Percentiles rank a stretch among this genome's conserved stretches.
Evolutionary conservation across 2,329 filamentous ascomycete species (phyloP).

Genomic region (Fusarium pseudonygamai): DNA sequence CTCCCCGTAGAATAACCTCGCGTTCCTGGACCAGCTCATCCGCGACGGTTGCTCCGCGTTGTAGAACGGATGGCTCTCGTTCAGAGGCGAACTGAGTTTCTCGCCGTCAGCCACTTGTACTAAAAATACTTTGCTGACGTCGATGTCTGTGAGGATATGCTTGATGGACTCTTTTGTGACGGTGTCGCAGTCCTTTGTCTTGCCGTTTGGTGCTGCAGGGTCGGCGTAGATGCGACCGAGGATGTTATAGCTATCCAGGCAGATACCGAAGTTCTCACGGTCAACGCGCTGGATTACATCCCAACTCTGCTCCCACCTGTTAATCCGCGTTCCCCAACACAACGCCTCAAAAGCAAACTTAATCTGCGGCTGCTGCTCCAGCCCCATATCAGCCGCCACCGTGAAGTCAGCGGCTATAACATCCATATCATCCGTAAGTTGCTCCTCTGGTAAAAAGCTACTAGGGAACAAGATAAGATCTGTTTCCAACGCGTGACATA

Average conservation of each 20-base stretch:
- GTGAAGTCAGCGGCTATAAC: constrained; percentile 70
- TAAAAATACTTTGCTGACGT: constrained; percentile 75
- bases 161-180: constrained; percentile 64
- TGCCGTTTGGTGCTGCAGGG: constrained; percentile 63
- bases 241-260: constrained; percentile 83
- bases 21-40: constrained; percentile 84
- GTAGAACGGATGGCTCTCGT: constrained; percentile 52
- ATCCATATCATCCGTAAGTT: constrained; percentile 57
- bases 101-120: constrained; percentile 82
- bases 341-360: constrained; percentile 79
- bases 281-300: constrained; percentile 72
- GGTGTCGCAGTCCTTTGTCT: constrained; percentile 62
- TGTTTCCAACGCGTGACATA: constrained; percentile 71
- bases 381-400: constrained; percentile 74
- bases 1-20: constrained; percentile 67
- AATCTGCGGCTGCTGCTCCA: constrained; percentile 63
- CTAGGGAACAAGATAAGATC: constrained; percentile 80
- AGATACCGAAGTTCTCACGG: constrained; percentile 77
- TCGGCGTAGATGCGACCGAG: constrained; percentile 77
- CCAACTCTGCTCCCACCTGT: constrained; percentile 79
- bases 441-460: constrained; percentile 66
- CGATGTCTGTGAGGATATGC: constrained; percentile 63
- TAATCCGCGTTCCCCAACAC: constrained; percentile 74
- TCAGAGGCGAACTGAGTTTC: constrained; percentile 67
- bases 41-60: constrained; percentile 52